Evolutionary conservation across 805 yeast genomes (phyloP).

Genomic region (Schwanniomyces sp.): DNA sequence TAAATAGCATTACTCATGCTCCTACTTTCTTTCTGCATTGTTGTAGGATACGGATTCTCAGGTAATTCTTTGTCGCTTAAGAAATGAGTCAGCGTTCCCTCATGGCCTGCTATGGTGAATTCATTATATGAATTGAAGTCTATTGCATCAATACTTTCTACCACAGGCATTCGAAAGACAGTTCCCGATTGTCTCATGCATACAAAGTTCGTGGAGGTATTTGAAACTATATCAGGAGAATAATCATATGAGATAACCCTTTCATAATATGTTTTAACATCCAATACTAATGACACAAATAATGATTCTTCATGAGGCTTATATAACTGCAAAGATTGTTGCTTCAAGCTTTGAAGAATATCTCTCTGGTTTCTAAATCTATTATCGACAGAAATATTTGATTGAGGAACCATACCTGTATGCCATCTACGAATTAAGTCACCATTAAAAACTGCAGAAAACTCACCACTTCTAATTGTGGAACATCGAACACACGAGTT

Average conservation of each 20-base stretch:
- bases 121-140: constrained; percentile 71
- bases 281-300: constrained; percentile 75
- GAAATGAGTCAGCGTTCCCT: constrained; percentile 51
- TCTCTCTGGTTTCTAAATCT: constrained; percentile 7
- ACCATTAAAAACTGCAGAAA: constrained; percentile 78
- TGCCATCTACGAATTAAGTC: constrained; percentile 79
- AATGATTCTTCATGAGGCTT: constrained; percentile 52
- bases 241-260: constrained; percentile 86
- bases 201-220: constrained; percentile 63
- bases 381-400: constrained; percentile 4
- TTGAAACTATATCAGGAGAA: constrained; percentile 50
- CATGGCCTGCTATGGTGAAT: constrained; percentile 57
- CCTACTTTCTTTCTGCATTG: constrained; percentile 8
- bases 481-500: constrained; percentile 72
- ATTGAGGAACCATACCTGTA: constrained; percentile 55
- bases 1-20: constrained; percentile 7
- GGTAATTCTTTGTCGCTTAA: constrained; percentile 24
- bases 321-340: constrained; percentile 37
- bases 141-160: constrained; percentile 62
- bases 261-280: constrained; percentile 73
- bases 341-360: constrained; percentile 26
- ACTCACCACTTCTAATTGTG: constrained; percentile 63
- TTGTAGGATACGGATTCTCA: constrained; percentile 10
- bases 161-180: constrained; percentile 74
- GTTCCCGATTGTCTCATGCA: constrained; percentile 93